A percentile compares a stretch with the other conserved stretches of the same genome.
phyloP scores from a whole-genome alignment of 805 yeast species.

The Allodekkera sacchari region DNA sequence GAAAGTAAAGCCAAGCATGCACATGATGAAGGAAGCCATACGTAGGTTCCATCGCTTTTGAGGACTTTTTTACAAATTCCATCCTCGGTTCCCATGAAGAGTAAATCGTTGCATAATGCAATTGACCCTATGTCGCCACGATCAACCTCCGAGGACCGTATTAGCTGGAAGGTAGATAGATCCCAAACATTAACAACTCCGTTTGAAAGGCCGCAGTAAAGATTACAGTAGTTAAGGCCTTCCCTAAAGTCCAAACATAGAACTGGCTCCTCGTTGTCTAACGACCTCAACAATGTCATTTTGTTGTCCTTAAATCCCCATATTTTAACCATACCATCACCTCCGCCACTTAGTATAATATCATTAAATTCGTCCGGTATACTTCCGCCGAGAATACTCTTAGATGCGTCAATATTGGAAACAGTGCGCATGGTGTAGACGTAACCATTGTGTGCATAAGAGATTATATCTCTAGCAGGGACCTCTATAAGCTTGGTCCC shows the following conservation, averaged over 20 bases:
- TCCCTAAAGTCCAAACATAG: slow-evolving; percentile 49
- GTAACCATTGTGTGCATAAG: slow-evolving; percentile 89
- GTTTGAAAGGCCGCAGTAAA: slow-evolving; percentile 75
- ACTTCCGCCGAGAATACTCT: slow-evolving; percentile 14
- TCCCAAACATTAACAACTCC: slow-evolving; percentile 85
- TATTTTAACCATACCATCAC: slow-evolving; percentile 79
- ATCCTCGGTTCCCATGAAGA: slow-evolving; percentile 52
- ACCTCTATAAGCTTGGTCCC: slow-evolving; percentile 49
- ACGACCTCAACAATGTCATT: slow-evolving; percentile 23
- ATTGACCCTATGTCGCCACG: slow-evolving; percentile 53
- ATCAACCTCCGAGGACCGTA: slow-evolving; percentile 33
- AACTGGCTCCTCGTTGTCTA: slow-evolving; percentile 64
- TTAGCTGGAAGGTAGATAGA: slow-evolving; percentile 66
- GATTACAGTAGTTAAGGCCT: slow-evolving; percentile 50
- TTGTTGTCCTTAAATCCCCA: slow-evolving; percentile 47
- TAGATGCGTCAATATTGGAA: slow-evolving; percentile 12
- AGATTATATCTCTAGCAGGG: slow-evolving; percentile 53
- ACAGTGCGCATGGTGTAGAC: slow-evolving; percentile 57
- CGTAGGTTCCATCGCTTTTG: background rate
- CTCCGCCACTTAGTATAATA: slow-evolving; percentile 65
- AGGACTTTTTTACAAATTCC: slow-evolving; percentile 11
- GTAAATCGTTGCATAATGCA: slow-evolving; percentile 44
- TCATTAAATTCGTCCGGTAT: slow-evolving; percentile 24
- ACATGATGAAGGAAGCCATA: slow-evolving; percentile 1
- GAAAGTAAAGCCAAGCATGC: slow-evolving; percentile 48